These are phyloP conservation scores for Sugiyamaella japonica DNA, from an alignment of 1,139 yeast species.

Conservation along the genomic window DNA sequence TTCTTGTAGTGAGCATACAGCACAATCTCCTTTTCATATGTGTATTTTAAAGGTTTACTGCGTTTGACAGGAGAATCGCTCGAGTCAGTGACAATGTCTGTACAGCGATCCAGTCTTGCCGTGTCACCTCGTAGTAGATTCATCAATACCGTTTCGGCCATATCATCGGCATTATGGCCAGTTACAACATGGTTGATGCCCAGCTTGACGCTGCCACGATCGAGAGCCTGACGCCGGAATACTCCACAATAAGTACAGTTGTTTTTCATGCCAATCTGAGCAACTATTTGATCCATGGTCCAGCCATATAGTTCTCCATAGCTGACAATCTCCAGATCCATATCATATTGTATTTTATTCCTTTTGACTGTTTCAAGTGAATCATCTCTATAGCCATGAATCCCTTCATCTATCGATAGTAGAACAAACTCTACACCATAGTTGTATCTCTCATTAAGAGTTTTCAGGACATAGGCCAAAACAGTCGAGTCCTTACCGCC, in stretches of 20 bases:
- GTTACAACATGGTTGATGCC: conserved; percentile 91
- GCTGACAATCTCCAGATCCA: conserved; percentile 88
- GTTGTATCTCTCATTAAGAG: conserved; percentile 81
- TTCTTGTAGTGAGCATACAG: conserved; percentile 95
- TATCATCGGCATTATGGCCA: conserved; percentile 98
- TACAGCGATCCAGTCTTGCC: conserved; percentile 88
- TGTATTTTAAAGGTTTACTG: conserved; percentile 92
- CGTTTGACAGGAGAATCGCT: conserved; percentile 63
- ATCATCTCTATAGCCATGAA: conserved; percentile 95
- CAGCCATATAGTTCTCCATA: conserved; percentile 85
- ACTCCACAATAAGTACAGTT: conserved; percentile 99
- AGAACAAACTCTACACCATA: conserved; percentile 83
- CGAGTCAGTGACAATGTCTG: conserved; percentile 76
- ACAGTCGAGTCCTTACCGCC: conserved; percentile 99
- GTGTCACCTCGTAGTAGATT: conserved; percentile 94
- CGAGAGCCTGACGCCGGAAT: conserved; percentile 91
- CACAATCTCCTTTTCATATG: conserved; percentile 96
- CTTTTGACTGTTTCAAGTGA: conserved; percentile 95
- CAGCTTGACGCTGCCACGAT: conserved; percentile 90
- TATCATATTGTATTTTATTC: conserved; percentile 80
- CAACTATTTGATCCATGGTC: conserved; percentile 98
- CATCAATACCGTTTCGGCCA: conserved; percentile 98
- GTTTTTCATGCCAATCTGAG: conserved; percentile 90
- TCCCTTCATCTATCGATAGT: conserved; percentile 93
- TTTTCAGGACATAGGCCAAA: conserved; percentile 80